Evolutionary conservation across 352 stramenopile genomes (phyloP).

Genomic region (Elongisporangium undulatum): DNA sequence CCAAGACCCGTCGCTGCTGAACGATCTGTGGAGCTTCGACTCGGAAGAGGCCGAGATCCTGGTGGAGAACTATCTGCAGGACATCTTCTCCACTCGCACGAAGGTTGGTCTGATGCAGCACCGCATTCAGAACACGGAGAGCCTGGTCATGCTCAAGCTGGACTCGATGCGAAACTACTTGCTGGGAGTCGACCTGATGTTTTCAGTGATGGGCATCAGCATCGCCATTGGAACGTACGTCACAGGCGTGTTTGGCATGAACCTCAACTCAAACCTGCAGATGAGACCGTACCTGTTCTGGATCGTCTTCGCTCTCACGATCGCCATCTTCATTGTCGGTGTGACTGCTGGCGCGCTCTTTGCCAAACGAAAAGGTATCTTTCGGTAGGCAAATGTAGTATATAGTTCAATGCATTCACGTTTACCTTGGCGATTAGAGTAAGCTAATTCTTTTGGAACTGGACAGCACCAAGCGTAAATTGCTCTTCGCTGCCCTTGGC

Average conservation of each 20-base stretch:
- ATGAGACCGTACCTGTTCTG: slow-evolving; percentile 48
- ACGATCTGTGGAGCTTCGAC: slow-evolving; percentile 59
- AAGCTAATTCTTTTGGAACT: slow-evolving; percentile 69
- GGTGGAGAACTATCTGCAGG: slow-evolving; percentile 75
- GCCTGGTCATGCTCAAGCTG: slow-evolving; percentile 73
- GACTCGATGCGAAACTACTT: slow-evolving; percentile 80
- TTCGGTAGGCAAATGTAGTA: slow-evolving; percentile 20
- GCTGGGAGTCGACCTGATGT: slow-evolving; percentile 60
- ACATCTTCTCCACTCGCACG: slow-evolving; percentile 80
- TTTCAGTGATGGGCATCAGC: slow-evolving; percentile 58
- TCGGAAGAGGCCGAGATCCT: slow-evolving; percentile 71
- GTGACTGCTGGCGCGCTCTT: slow-evolving; percentile 42
- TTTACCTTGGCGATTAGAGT: background rate
- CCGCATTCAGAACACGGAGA: slow-evolving; percentile 74
- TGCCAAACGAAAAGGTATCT: slow-evolving; percentile 57
- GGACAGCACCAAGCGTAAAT: slow-evolving; percentile 80
- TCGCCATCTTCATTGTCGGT: slow-evolving; percentile 42
- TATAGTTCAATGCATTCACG: slow-evolving; percentile 9
- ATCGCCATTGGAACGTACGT: slow-evolving; percentile 63
- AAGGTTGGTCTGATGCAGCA: slow-evolving; percentile 66
- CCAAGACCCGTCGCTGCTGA: slow-evolving; percentile 43
- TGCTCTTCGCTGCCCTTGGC: slow-evolving; percentile 70
- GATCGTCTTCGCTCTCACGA: slow-evolving; percentile 37
- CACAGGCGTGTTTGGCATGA: slow-evolving; percentile 72
- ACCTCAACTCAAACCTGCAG: slow-evolving; percentile 49